These are phyloP conservation scores for Populus trichocarpa DNA, from an alignment of 441 rosid species.

Conservation along the genomic window DNA sequence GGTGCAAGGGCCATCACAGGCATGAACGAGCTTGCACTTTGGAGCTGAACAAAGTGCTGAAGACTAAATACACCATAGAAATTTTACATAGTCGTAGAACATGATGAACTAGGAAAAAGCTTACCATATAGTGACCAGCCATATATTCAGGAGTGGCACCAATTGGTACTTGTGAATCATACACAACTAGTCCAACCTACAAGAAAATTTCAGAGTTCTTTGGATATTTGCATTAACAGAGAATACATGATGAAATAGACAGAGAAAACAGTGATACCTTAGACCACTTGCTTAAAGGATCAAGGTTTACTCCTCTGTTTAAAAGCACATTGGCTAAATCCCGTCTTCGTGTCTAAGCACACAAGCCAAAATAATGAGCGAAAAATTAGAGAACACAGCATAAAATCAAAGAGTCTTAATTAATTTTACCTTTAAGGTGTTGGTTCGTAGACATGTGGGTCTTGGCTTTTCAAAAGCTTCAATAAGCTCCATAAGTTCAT, in stretches of 20 bases:
- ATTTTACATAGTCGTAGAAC: background rate
- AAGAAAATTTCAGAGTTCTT: background rate
- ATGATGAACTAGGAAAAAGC: conserved; percentile 10
- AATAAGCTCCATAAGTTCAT: conserved; percentile 85
- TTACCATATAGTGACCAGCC: conserved; percentile 87
- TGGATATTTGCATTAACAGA: background rate
- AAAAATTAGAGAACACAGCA: conserved; percentile 9
- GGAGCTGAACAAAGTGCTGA: conserved; percentile 49
- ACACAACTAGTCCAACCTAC: conserved; percentile 90
- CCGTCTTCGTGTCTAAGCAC: conserved; percentile 68
- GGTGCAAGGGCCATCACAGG: conserved; percentile 99
- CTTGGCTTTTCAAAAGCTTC: conserved; percentile 92
- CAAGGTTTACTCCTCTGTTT: conserved; percentile 92
- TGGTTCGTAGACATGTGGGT: conserved; percentile 84
- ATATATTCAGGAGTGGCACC: conserved; percentile 99
- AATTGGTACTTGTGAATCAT: conserved; percentile 92
- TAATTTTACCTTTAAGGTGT: conserved; percentile 74
- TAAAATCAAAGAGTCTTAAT: background rate
- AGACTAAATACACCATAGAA: background rate
- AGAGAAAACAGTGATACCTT: conserved; percentile 41
- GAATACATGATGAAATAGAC: background rate
- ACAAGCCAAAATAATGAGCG: conserved; percentile 10
- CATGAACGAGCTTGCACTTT: conserved; percentile 95
- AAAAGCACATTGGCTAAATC: conserved; percentile 94
- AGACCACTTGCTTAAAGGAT: conserved; percentile 96